Percentiles rank a stretch among this genome's conserved stretches.
These are phyloP conservation scores for Boletus rubroflammeus DNA, from an alignment of 768 basidiomycete genomes.

Conservation along the genomic window DNA sequence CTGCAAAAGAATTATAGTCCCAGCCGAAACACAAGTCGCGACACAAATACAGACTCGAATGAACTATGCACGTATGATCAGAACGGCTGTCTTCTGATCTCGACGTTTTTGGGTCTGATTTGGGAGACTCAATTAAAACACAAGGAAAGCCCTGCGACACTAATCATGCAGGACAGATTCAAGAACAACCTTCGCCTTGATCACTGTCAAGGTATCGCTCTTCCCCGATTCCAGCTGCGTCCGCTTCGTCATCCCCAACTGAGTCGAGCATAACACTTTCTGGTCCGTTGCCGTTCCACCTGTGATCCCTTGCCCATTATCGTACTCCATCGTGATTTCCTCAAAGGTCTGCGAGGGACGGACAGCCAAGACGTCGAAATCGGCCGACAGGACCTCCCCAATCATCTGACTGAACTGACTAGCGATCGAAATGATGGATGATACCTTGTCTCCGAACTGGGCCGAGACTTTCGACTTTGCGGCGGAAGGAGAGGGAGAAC, in stretches of 20 bases:
- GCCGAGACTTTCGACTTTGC: conserved; percentile 1
- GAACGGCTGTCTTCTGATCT: no score
- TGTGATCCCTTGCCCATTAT: not conserved
- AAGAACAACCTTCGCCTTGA: conserved; percentile 12
- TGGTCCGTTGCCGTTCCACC: not conserved
- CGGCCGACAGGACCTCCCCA: conserved; percentile 2
- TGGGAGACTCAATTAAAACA: no score
- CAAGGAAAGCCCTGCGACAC: not conserved
- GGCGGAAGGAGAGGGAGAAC: not conserved
- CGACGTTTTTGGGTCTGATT: no score
- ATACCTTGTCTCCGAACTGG: conserved; percentile 2
- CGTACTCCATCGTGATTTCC: conserved; percentile 10
- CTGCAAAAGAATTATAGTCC: not conserved
- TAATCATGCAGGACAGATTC: conserved; percentile 6
- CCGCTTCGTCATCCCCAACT: conserved; percentile 14
- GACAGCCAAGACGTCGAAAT: conserved; percentile 4
- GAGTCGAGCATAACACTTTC: conserved; percentile 12
- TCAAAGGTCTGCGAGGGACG: not conserved
- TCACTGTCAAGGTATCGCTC: not conserved
- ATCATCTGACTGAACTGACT: conserved; percentile 6
- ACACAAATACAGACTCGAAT: not conserved
- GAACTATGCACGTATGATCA: no score
- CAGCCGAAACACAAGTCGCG: not conserved
- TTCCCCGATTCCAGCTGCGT: not conserved
- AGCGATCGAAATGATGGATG: conserved; percentile 1